phyloP scores from a whole-genome alignment of 1,139 yeast species.

The Debaryomyces robertsiae region DNA sequence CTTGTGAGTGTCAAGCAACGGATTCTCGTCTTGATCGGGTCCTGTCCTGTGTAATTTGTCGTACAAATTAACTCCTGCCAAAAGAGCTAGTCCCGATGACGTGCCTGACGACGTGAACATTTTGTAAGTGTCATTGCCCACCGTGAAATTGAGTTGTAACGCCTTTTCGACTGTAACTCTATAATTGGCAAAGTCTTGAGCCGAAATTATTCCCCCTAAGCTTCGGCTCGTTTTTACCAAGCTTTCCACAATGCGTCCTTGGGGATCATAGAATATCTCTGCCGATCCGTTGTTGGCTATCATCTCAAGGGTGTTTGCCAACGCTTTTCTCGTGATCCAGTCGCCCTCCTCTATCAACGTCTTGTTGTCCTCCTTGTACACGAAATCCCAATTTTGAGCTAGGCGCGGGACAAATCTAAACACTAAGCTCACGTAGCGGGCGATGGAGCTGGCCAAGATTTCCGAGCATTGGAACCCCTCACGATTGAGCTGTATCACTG shows the following conservation, averaged over 20 bases:
- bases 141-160: slow-evolving; percentile 36
- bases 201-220: slow-evolving; percentile 63
- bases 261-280: slow-evolving; percentile 79
- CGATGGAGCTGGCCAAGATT: slow-evolving; percentile 43
- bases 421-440: slow-evolving; percentile 27
- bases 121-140: slow-evolving; percentile 40
- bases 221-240: slow-evolving; percentile 48
- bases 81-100: slow-evolving; percentile 79
- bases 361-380: slow-evolving; percentile 34
- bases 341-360: slow-evolving; percentile 57
- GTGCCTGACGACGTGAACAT: slow-evolving; percentile 76
- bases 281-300: slow-evolving; percentile 77
- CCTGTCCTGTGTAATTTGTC: slow-evolving; percentile 30
- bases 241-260: slow-evolving; percentile 67
- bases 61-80: slow-evolving; percentile 72
- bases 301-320: slow-evolving; percentile 66
- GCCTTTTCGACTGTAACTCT: slow-evolving; percentile 59
- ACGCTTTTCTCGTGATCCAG: slow-evolving; percentile 53
- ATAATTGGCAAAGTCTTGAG: slow-evolving; percentile 67
- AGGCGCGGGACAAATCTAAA: slow-evolving; percentile 30
- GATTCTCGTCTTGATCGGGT: slow-evolving; percentile 30
- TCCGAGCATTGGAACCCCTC: slow-evolving; percentile 65
- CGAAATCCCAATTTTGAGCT: slow-evolving; percentile 57
- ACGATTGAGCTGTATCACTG: slow-evolving; percentile 69
- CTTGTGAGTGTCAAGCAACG: slow-evolving; percentile 49